These are phyloP conservation scores for Sungouiozyma intestinalis DNA, from an alignment of 805 yeast species.

Conservation along the genomic window DNA sequence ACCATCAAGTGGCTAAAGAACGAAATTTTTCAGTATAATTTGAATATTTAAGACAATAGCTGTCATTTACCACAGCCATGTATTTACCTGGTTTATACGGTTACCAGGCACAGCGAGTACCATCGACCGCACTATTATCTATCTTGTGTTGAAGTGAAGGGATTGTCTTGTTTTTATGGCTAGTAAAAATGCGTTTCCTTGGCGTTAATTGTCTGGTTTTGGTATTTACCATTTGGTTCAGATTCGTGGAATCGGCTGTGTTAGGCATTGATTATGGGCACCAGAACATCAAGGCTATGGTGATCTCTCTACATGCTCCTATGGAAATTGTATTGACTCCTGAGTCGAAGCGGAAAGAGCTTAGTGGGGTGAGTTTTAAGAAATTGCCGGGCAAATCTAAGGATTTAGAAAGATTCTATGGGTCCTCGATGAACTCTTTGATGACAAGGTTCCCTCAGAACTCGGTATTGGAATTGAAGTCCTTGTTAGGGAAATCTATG, in stretches of 20 bases:
- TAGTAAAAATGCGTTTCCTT: not conserved
- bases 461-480: constrained; percentile 58
- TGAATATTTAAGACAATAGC: no score
- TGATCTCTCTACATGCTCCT: constrained; percentile 84
- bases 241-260: constrained; percentile 37
- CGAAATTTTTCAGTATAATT: no score
- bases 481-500: constrained; percentile 52
- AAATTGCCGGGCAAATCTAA: constrained; percentile 27
- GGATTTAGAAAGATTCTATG: constrained; percentile 63
- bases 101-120: no score
- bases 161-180: not conserved
- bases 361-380: constrained; percentile 64
- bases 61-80: no score
- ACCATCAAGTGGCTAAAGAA: no score
- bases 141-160: no score
- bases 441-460: constrained; percentile 65
- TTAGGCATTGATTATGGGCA: constrained; percentile 87
- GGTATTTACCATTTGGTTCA: not conserved
- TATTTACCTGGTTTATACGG: no score
- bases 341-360: constrained; percentile 86
- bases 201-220: not conserved
- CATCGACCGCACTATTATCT: no score
- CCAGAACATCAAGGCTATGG: constrained; percentile 73
- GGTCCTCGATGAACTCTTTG: constrained; percentile 60
- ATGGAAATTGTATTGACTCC: constrained; percentile 82